Evolutionary conservation across 164 flowering plant genomes (phyloP), one percentile per base, ranked within the genome.

Genomic region (Chloranthus sessilifolius): DNA sequence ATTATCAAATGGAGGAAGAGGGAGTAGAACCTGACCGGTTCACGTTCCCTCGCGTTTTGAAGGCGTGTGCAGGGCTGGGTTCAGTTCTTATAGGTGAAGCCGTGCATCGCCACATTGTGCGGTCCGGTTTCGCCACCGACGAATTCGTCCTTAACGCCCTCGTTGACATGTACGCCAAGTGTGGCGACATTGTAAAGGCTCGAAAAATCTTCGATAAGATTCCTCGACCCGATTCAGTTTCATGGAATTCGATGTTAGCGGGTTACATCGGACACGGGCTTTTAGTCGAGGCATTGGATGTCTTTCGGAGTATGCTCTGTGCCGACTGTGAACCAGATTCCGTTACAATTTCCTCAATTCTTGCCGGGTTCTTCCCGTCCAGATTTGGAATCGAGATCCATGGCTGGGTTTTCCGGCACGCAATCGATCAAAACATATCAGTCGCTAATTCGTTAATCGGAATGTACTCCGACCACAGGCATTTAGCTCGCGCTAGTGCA

Each of bases 111-210:
- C 75, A 81, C 46, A 36, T 79, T 3, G 78, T 83, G 35, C 71
- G 88, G 3, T 56, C 50, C 29, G 95, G 98, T 1, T 83, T 79
- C 58, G 71, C 40, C 2, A 26, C 35, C 33, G 79, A 88, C 60
- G 71, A 53, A 34, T 81, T 72, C 50, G 89, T 83, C 26, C 72
- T 70, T 7, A 87, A 87, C 64, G 87, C 87, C 0, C 81, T 87
- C 21, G 84, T 87, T 22, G 89, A 81, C 43, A 85, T 88, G 96
- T 91, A 87, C 56, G 83, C 96, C 1, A 91, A 88, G 47, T 87
- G 96, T 21, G 98, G 98, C 3, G 85, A 85, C 68, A 82, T 91
- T 61, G 81, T 73, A 11, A 78, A 67, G 64, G 95, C 95, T n/a
- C 51, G 85, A 24, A 78, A 71, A 54, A 63, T 83, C 20, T 91